Evolutionary conservation across 768 basidiomycete genomes (phyloP), one percentile per base, ranked within the genome.

Genomic region (Xanthoconium purpureum): DNA sequence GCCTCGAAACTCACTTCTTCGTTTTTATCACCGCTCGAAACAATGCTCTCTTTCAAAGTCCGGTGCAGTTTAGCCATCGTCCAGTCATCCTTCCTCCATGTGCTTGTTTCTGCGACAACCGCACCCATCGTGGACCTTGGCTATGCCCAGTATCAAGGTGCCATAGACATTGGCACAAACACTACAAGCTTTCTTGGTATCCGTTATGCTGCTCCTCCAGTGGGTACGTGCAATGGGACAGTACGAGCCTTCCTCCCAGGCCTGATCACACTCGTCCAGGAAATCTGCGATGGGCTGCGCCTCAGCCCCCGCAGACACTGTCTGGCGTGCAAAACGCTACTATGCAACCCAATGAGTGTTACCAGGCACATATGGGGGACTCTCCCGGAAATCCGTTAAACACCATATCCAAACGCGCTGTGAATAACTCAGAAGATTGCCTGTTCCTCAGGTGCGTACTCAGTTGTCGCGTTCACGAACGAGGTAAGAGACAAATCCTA

Each of bases 131-230:
- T 55, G 24, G 2, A 57, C 29, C 33, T 57, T 17, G 52, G 56
- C n/a, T 57, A 55, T 17, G 54, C 54, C 12, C 53, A n/a, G 18
- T 57, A 57, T 29, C 46, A 56, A 43, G 56, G 53, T n/a, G 33
- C 52, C 13, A 1, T 36, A 32, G 15, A 57, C 10, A 17, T 24
- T 14, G 17, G 9, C 8, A 56, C 53, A 1, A 48, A 56, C 33
- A 55, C 18, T 6, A 46, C 55, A 12, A 56, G 37, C 10, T 56
- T 56, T 29, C 37, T 56, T 11, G 44, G 52, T 5, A 47, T 57
- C 37, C 56, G 56, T 2, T 57, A 48, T 30, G 56, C 56, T 15
- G 53, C 56, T 38, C 18, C 56, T 24, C 56, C 54, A 43, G 35
- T 56, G 24, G 54, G 54, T 48, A 36, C 5, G 56, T n/a, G 1